A percentile compares a stretch with the other conserved stretches of the same genome.
phyloP scores from a whole-genome alignment of 1,284 basidiomycete species.

The Cerioporus squamosus region DNA sequence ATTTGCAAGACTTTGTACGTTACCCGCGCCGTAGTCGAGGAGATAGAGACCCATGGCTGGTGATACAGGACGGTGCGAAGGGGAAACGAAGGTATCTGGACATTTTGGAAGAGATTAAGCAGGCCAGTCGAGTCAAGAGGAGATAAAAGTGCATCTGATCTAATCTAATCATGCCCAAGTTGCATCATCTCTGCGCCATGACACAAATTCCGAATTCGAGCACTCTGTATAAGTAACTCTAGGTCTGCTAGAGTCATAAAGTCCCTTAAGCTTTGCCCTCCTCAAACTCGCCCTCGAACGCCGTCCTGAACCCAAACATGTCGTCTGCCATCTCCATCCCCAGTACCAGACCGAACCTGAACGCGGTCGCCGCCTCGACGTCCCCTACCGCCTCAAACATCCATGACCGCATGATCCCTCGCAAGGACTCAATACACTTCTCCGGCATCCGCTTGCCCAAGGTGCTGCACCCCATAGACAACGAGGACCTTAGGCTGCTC shows the following conservation, averaged over 20 bases:
- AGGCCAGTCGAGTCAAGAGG: slow-evolving; percentile 12
- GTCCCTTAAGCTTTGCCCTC: neutral
- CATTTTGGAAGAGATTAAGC: slow-evolving; percentile 20
- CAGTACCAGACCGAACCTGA: slow-evolving; percentile 21
- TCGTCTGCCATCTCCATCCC: slow-evolving; percentile 47
- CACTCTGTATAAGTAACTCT: neutral
- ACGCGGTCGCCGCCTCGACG: slow-evolving; percentile 45
- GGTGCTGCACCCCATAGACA: slow-evolving; percentile 78
- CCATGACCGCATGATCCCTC: slow-evolving; percentile 50
- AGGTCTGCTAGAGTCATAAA: slow-evolving; percentile 4
- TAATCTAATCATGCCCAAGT: slow-evolving; percentile 17
- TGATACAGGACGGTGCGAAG: slow-evolving; percentile 5
- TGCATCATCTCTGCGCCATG: slow-evolving; percentile 19
- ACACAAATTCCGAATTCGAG: slow-evolving; percentile 20
- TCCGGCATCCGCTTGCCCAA: slow-evolving; percentile 56
- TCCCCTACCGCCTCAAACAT: slow-evolving; percentile 51
- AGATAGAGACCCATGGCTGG: slow-evolving; percentile 76
- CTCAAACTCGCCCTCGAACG: neutral
- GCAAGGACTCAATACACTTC: slow-evolving; percentile 29
- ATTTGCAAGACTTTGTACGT: slow-evolving; percentile 94
- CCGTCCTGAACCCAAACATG: slow-evolving; percentile 34
- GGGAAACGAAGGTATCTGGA: neutral
- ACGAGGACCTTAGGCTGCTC: slow-evolving; percentile 77
- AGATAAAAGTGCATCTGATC: slow-evolving; percentile 23
- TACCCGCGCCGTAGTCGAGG: slow-evolving; percentile 96